phyloP scores from a whole-genome alignment of 2,329 filamentous ascomycete genomes.

The Fusarium nelsonii region DNA sequence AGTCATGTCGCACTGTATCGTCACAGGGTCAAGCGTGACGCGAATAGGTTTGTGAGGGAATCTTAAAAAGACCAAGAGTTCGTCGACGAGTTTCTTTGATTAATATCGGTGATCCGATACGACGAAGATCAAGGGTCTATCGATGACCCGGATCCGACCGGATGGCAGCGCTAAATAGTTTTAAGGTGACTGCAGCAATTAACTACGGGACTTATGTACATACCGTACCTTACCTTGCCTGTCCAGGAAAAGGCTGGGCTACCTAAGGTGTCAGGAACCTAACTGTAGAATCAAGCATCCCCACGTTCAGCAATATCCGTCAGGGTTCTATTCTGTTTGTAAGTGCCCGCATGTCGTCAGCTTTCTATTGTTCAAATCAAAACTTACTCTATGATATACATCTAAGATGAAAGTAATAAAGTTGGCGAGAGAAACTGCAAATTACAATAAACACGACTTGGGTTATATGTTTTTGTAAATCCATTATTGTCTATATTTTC shows the following conservation, averaged over 20 bases:
- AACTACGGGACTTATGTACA: background rate
- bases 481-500: background rate
- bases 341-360: background rate
- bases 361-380: background rate
- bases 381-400: background rate
- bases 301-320: background rate
- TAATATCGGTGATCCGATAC: background rate
- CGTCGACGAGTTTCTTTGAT: background rate
- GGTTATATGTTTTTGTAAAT: background rate
- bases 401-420: background rate
- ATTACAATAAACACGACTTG: background rate
- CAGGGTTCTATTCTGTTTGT: conserved; percentile 7
- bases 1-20: conserved; percentile 46
- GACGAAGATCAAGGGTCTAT: background rate
- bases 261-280: background rate
- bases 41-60: conserved; percentile 18
- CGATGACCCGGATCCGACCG: background rate
- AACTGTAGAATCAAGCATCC: background rate
- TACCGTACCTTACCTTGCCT: background rate
- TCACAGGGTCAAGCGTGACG: conserved; percentile 33
- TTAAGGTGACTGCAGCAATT: conserved; percentile 6
- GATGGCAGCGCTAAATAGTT: conserved; percentile 8
- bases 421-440: no score
- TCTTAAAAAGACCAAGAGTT: conserved; percentile 2
- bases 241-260: conserved; percentile 12